Conservation (phyloP, 2,329 filamentous ascomycete genomes). For the Ceratocystiopsis brevicomis region DNA sequence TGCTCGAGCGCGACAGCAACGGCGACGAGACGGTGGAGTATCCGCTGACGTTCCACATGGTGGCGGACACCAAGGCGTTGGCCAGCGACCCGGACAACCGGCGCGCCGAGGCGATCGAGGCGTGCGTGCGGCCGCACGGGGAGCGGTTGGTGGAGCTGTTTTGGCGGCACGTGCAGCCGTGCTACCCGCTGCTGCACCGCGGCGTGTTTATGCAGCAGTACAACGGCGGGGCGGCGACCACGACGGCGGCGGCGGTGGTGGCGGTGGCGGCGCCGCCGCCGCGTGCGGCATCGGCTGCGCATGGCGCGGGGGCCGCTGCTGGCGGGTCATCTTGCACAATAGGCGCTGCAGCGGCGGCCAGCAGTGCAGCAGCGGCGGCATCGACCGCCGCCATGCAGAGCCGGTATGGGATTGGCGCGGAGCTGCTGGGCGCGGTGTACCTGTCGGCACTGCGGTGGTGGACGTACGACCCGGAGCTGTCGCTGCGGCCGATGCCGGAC, state of each 20-base stretch:
- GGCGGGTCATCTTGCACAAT: too few species aligned
- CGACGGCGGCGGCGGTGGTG: too few species aligned
- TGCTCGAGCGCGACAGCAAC: slow-evolving; percentile 10
- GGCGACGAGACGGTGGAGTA: slow-evolving; percentile 13
- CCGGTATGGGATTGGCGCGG: slow-evolving; percentile 21
- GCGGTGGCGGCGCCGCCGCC: too few species aligned
- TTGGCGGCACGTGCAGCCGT: slow-evolving; percentile 35
- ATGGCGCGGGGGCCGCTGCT: too few species aligned
- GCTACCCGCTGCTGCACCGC: slow-evolving; percentile 31
- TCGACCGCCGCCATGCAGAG: neutral
- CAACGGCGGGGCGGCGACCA: slow-evolving; percentile 7
- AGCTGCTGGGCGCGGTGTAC: slow-evolving; percentile 35
- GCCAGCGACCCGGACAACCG: slow-evolving; percentile 11
- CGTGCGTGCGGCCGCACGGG: slow-evolving; percentile 38
- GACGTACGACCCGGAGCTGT: slow-evolving; percentile 29
- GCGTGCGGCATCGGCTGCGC: too few species aligned
- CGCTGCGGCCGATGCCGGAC: slow-evolving; percentile 19
- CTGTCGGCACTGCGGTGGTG: slow-evolving; percentile 35
- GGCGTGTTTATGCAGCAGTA: slow-evolving; percentile 35
- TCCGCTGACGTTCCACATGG: slow-evolving; percentile 17
- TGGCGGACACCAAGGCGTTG: slow-evolving; percentile 14
- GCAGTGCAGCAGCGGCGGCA: neutral
- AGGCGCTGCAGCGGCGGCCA: too few species aligned
- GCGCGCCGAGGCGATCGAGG: slow-evolving; percentile 30
- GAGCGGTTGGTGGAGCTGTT: slow-evolving; percentile 41